phyloP scores from a whole-genome alignment of 1,139 yeast genomes.

The Suhomyces panamericanus region DNA sequence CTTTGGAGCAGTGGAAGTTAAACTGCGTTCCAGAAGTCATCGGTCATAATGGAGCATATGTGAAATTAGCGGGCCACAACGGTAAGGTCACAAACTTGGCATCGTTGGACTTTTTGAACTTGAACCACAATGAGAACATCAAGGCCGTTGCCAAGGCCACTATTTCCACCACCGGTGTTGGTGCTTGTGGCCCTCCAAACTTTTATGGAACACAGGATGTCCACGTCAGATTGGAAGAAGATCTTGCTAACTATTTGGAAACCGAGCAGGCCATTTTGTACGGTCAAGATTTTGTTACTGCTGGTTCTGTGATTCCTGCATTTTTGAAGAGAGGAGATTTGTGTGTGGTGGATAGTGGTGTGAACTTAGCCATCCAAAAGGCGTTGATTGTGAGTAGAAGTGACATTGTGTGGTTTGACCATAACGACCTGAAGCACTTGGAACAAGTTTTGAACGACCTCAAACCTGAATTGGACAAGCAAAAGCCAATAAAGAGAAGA shows the following conservation, averaged over 20 bases:
- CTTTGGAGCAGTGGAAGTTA: conserved; percentile 61
- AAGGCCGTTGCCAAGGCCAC: conserved; percentile 57
- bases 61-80: conserved; percentile 28
- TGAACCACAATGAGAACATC: conserved; percentile 50
- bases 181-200: conserved; percentile 98
- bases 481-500: conserved; percentile 78
- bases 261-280: conserved; percentile 80
- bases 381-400: conserved; percentile 87
- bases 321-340: conserved; percentile 94
- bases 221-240: conserved; percentile 78
- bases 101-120: conserved; percentile 60
- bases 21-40: conserved; percentile 61
- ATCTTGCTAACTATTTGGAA: conserved; percentile 70
- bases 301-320: conserved; percentile 96
- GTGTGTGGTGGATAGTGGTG: conserved; percentile 82
- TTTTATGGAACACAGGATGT: conserved; percentile 96
- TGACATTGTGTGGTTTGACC: conserved; percentile 79
- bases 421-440: conserved; percentile 82
- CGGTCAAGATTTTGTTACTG: conserved; percentile 90
- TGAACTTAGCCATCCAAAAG: conserved; percentile 77
- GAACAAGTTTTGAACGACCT: conserved; percentile 66
- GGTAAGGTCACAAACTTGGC: conserved; percentile 59
- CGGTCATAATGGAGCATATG: conserved; percentile 57
- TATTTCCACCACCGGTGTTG: conserved; percentile 81
- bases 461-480: conserved; percentile 61